Evolutionary conservation across 1,284 basidiomycete species (phyloP).

Genomic region (Volvariella volvacea): DNA sequence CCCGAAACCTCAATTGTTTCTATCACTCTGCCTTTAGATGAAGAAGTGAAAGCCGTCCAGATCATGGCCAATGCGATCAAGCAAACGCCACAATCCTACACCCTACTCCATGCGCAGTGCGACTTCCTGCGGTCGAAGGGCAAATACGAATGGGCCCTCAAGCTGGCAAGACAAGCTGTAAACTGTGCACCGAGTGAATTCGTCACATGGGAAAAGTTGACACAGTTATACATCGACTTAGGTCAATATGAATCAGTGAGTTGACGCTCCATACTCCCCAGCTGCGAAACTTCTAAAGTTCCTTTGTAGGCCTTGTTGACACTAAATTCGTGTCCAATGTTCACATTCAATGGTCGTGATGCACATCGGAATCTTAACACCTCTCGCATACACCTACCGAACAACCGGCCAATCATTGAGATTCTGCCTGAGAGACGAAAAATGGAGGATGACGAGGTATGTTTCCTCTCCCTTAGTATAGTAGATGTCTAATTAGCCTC

Average conservation of each 20-base stretch:
- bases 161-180: conserved; percentile 90
- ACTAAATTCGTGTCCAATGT: conserved; percentile 99
- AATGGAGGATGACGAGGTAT: conserved; percentile 81
- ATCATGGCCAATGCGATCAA: conserved; percentile 85
- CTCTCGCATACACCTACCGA: conserved; percentile 80
- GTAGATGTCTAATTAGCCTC: neutral
- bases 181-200: conserved; percentile 98
- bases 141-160: conserved; percentile 84
- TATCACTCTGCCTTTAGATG: conserved; percentile 47
- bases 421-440: conserved; percentile 66
- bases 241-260: conserved; percentile 74
- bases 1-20: neutral
- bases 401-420: conserved; percentile 81
- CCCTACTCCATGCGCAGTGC: conserved; percentile 89
- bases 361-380: conserved; percentile 84
- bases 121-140: conserved; percentile 89
- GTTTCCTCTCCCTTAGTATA: conserved; percentile 4
- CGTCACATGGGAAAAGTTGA: conserved; percentile 97
- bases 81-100: conserved; percentile 87
- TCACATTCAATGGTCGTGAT: conserved; percentile 97
- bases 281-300: neutral
- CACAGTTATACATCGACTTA: conserved; percentile 90
- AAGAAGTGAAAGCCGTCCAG: conserved; percentile 97
- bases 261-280: neutral
- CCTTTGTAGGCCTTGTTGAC: conserved; percentile 72